Conservation (phyloP, 192 early-diverging fungal genomes). For the Gigaspora rosea region DNA sequence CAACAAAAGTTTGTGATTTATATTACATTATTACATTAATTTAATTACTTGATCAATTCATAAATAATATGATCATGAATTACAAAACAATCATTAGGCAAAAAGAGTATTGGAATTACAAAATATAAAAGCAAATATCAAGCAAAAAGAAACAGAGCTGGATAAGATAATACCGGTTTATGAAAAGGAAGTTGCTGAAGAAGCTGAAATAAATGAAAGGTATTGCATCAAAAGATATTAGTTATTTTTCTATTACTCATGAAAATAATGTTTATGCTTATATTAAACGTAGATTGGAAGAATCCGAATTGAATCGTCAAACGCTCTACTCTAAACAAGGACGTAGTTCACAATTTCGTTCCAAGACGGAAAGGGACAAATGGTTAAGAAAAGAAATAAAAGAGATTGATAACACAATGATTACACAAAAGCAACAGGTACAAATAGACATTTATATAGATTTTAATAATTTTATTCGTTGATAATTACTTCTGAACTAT, state of each 20-base stretch:
- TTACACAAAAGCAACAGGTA: constrained; percentile 58
- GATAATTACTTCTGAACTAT: not conserved
- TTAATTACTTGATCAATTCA: not conserved
- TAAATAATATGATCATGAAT: not conserved
- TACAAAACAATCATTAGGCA: not conserved
- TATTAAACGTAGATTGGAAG: constrained; percentile 50
- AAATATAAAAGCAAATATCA: constrained; percentile 58
- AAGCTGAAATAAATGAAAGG: constrained; percentile 63
- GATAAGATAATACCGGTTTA: constrained; percentile 65
- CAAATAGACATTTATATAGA: constrained; percentile 38
- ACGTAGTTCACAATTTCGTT: constrained; percentile 75
- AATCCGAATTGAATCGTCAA: constrained; percentile 69
- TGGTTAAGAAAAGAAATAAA: constrained; percentile 76
- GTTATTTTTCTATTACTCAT: not conserved
- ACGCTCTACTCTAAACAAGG: constrained; percentile 86
- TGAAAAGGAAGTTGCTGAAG: constrained; percentile 56
- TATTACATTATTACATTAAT: not conserved
- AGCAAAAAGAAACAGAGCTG: constrained; percentile 65
- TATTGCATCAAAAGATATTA: constrained; percentile 39
- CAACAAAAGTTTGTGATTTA: constrained; percentile 4
- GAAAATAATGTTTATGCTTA: too few species aligned
- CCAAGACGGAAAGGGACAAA: constrained; percentile 72
- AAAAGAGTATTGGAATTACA: constrained; percentile 39
- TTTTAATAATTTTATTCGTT: not conserved
- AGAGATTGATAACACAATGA: constrained; percentile 57